A percentile compares a stretch with the other conserved stretches of the same genome.
Conservation (phyloP, 371 early-diverging fungal genomes). For the Haplosporangium sp. region DNA sequence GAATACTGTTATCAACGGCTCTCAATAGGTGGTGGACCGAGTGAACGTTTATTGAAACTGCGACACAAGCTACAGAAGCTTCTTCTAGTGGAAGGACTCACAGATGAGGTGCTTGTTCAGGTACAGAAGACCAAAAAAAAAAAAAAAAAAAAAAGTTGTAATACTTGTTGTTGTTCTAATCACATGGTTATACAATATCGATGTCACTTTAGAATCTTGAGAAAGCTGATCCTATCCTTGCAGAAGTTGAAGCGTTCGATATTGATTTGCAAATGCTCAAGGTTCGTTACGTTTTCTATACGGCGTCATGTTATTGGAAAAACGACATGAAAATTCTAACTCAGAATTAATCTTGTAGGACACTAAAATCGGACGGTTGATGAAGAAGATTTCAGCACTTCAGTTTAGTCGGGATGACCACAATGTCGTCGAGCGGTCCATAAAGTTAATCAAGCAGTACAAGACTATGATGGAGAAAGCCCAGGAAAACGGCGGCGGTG, state of each 20-base stretch:
- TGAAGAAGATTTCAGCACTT: constrained; percentile 51
- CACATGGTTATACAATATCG: background rate
- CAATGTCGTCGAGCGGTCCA: constrained; percentile 38
- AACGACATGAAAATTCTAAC: constrained; percentile 10
- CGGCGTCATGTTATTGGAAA: constrained; percentile 24
- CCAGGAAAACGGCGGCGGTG: constrained; percentile 38
- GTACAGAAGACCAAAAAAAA: constrained; percentile 12
- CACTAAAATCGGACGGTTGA: constrained; percentile 52
- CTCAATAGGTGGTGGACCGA: constrained; percentile 43
- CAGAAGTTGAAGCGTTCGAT: constrained; percentile 55
- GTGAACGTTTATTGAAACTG: constrained; percentile 50
- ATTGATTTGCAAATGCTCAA: constrained; percentile 54
- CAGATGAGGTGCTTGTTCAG: constrained; percentile 49
- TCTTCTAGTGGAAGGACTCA: constrained; percentile 43
- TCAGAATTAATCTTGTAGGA: constrained; percentile 22
- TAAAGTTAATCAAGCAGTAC: constrained; percentile 45
- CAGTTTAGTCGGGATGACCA: constrained; percentile 44
- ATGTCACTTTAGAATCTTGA: constrained; percentile 34
- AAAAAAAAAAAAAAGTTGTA: constrained; percentile 16
- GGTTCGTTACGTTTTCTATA: constrained; percentile 10
- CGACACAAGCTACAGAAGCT: constrained; percentile 55
- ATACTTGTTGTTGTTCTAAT: too few species aligned
- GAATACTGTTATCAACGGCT: background rate
- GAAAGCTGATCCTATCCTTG: constrained; percentile 43
- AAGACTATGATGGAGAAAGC: constrained; percentile 53